Percentiles rank a stretch among this genome's conserved stretches.
phyloP scores from a whole-genome alignment of 164 flowering plant species.

The Kalanchoe fedtschenkoi region DNA sequence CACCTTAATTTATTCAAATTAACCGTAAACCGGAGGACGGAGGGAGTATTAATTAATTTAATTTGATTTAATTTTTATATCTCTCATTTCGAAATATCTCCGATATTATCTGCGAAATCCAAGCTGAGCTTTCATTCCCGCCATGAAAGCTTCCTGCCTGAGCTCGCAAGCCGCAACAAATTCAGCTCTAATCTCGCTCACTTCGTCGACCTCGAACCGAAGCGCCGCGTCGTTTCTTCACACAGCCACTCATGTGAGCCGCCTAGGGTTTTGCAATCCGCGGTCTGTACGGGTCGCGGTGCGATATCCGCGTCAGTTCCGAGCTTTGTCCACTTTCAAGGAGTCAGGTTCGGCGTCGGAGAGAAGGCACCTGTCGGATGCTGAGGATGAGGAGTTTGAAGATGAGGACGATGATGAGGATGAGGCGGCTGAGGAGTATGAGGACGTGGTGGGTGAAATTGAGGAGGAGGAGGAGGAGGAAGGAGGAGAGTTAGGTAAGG shows the following conservation, averaged over 20 bases:
- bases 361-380: constrained; percentile 21
- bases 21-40: too few species aligned
- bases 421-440: constrained; percentile 45
- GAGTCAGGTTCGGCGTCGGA: constrained; percentile 14
- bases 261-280: constrained; percentile 18
- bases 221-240: not conserved
- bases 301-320: constrained; percentile 12
- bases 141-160: constrained; percentile 14
- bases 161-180: not conserved
- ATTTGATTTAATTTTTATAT: not conserved
- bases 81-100: not conserved
- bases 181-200: not conserved
- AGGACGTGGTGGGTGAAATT: constrained; percentile 19
- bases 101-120: not conserved
- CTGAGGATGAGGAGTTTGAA: constrained; percentile 16
- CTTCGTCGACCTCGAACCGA: not conserved
- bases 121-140: constrained; percentile 12
- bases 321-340: constrained; percentile 20
- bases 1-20: too few species aligned
- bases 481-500: constrained; percentile 28
- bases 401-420: constrained; percentile 26
- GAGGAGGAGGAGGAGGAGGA: constrained; percentile 7
- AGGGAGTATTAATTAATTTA: too few species aligned
- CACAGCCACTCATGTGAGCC: not conserved
- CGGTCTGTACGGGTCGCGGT: constrained; percentile 9